phyloP scores from a whole-genome alignment of 805 yeast genomes.

The Yarrowia yakushimensis region DNA sequence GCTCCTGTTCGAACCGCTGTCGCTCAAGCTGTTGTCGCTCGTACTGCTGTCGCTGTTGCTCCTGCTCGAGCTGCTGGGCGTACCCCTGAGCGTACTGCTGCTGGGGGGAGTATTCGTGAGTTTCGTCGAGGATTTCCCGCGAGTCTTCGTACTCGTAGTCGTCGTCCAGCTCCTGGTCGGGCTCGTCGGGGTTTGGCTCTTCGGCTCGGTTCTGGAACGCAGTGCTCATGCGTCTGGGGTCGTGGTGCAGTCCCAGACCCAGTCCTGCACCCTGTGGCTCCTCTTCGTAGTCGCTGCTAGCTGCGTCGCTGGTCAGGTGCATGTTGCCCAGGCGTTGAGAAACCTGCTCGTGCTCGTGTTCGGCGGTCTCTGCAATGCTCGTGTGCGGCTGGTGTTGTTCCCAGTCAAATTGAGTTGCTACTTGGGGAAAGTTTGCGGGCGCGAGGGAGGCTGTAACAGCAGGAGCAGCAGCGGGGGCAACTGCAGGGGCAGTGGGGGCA shows the following conservation, averaged over 20 bases:
- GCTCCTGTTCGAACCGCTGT: conserved; percentile 6
- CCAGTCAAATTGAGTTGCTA: conserved; percentile 21
- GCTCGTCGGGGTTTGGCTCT: conserved; percentile 18
- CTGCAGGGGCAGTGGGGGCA: neutral
- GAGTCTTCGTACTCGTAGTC: conserved; percentile 22
- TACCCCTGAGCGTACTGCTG: conserved; percentile 24
- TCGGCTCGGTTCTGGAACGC: conserved; percentile 9
- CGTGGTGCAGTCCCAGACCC: neutral
- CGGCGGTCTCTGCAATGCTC: conserved; percentile 1
- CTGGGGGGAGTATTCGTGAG: neutral
- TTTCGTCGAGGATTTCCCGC: neutral
- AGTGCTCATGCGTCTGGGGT: conserved; percentile 5
- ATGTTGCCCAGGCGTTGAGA: neutral
- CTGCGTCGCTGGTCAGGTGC: neutral
- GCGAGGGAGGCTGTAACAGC: neutral
- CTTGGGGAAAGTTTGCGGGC: conserved; percentile 25
- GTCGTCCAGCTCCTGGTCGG: conserved; percentile 21
- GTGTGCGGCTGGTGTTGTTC: conserved; percentile 22
- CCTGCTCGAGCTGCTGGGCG: conserved; percentile 26
- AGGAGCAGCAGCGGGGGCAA: neutral
- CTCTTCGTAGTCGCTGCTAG: conserved; percentile 16
- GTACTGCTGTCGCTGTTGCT: neutral
- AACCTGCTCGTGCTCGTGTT: neutral
- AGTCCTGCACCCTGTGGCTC: neutral
- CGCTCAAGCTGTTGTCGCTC: conserved; percentile 6